Evolutionary conservation across 108 stramenopile species (phyloP).

Genomic region (Stephanodiscus minutulus): DNA sequence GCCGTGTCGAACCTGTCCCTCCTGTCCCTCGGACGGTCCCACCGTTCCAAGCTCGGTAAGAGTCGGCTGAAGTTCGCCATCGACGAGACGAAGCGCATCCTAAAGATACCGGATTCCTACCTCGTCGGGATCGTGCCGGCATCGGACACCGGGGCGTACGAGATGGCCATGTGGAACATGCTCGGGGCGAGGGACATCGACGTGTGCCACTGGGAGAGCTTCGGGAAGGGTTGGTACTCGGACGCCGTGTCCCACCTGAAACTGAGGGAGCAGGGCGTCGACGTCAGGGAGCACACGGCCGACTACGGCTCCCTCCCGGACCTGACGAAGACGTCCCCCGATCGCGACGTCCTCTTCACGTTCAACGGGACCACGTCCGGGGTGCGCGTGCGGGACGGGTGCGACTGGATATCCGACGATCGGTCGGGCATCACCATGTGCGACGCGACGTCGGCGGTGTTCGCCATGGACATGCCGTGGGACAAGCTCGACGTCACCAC

Average conservation of each 20-base stretch:
- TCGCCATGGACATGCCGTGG: slow-evolving; percentile 99
- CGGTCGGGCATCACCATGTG: slow-evolving; percentile 94
- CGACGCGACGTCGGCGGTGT: slow-evolving; percentile 99
- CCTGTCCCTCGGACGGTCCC: slow-evolving; percentile 92
- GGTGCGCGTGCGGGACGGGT: slow-evolving; percentile 94
- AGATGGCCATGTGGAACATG: slow-evolving; percentile 99
- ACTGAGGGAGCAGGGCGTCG: slow-evolving; percentile 73
- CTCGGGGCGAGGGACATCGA: slow-evolving; percentile 95
- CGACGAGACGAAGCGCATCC: slow-evolving; percentile 92
- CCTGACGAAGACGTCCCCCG: slow-evolving; percentile 81
- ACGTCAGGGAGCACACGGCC: slow-evolving; percentile 89
- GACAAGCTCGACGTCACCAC: slow-evolving; percentile 98
- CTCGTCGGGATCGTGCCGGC: slow-evolving; percentile 96
- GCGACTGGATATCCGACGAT: slow-evolving; percentile 92
- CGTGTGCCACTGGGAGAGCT: slow-evolving; percentile 98
- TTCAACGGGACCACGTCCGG: slow-evolving; percentile 99
- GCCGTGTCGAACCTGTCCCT: slow-evolving; percentile 67
- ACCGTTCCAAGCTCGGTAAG: slow-evolving; percentile 98
- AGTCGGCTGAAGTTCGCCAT: slow-evolving; percentile 93
- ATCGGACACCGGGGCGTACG: slow-evolving; percentile 99
- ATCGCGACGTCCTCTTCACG: slow-evolving; percentile 97
- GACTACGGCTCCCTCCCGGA: slow-evolving; percentile 97
- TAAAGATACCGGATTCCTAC: slow-evolving; percentile 95
- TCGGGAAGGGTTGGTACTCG: slow-evolving; percentile 97
- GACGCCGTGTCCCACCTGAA: slow-evolving; percentile 94